Evolutionary conservation across 441 rosid species (phyloP), one percentile per base, ranked within the genome.

Genomic region (Mallotus japonicus): DNA sequence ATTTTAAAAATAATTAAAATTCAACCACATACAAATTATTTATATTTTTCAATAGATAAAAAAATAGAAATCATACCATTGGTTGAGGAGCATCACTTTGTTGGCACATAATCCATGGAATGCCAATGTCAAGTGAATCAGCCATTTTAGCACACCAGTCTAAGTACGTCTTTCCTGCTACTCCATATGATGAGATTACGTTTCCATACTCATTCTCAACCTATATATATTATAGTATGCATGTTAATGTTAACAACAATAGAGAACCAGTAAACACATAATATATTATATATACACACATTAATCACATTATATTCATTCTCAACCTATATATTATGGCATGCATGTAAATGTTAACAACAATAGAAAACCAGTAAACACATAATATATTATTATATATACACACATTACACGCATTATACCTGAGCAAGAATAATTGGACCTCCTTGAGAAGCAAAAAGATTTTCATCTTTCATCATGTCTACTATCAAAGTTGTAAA

Each of bases 61-160:
- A 46, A 46, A 20, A 1, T 6, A 0, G 8, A 46, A 7, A 12
- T 0, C 17, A 6, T 65, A 93, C 93, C 86, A 94, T 87, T 12
- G 92, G 89, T 15, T 77, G 72, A 6, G 97, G 97, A 51, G 97
- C 91, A 69, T 85, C 79, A 0, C 10, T 19, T 10, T 79, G 73
- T 50, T 79, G 82, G 72, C 96, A 93, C 97, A 94, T 94, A 8
- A 94, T 69, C 97, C 97, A 94, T 49, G 97, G 97, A 32, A 92
- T 86, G 13, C 92, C 95, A 59, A 88, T 60, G 15, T 84, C 53
- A 5, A 76, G 88, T 8, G 89, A 80, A 3, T 70, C 69, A 14
- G 92, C 97, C 97, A 92, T 85, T 4, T 82, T 77, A 3, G 93
- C 91, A 65, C 90, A 88, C 97, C 96, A 90, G 0, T 88, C 54